A percentile compares a stretch with the other conserved stretches of the same genome.
phyloP scores from a whole-genome alignment of 768 basidiomycete species.

The Terana coerulea region DNA sequence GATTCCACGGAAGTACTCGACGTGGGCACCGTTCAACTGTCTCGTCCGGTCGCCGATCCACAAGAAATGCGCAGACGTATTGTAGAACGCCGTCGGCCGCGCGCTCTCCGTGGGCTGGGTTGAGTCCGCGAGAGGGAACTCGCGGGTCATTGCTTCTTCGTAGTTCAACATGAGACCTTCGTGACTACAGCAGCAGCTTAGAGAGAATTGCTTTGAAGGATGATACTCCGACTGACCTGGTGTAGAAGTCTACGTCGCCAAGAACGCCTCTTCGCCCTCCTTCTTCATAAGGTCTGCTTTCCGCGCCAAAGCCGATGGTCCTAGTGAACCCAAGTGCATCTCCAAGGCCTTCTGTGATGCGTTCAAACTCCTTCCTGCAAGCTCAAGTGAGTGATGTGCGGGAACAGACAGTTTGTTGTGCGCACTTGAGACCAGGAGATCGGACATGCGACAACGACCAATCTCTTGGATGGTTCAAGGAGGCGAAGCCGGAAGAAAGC shows the following conservation, averaged over 20 bases:
- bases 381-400: background rate
- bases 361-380: slow-evolving; percentile 74
- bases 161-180: slow-evolving; percentile 92
- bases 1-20: slow-evolving; percentile 92
- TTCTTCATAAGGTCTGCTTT: slow-evolving; percentile 54
- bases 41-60: slow-evolving; percentile 98
- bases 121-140: slow-evolving; percentile 37
- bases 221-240: slow-evolving; percentile 75
- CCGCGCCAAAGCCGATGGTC: slow-evolving; percentile 72
- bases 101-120: slow-evolving; percentile 6
- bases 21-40: slow-evolving; percentile 88
- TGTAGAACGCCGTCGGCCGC: slow-evolving; percentile 54
- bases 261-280: slow-evolving; percentile 70
- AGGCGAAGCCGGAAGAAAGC: slow-evolving; percentile 90
- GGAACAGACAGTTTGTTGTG: background rate
- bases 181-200: slow-evolving; percentile 57
- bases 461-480: slow-evolving; percentile 82
- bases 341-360: slow-evolving; percentile 76
- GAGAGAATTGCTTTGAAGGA: too few relatives aligned
- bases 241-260: slow-evolving; percentile 92
- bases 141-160: slow-evolving; percentile 87
- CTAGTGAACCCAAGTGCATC: slow-evolving; percentile 93
- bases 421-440: slow-evolving; percentile 68
- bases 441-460: slow-evolving; percentile 95
- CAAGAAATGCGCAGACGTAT: slow-evolving; percentile 90